Evolutionary conservation across 75 land plant species (phyloP), one percentile per base, ranked within the genome.

Genomic region (Selaginella moellendorffii): DNA sequence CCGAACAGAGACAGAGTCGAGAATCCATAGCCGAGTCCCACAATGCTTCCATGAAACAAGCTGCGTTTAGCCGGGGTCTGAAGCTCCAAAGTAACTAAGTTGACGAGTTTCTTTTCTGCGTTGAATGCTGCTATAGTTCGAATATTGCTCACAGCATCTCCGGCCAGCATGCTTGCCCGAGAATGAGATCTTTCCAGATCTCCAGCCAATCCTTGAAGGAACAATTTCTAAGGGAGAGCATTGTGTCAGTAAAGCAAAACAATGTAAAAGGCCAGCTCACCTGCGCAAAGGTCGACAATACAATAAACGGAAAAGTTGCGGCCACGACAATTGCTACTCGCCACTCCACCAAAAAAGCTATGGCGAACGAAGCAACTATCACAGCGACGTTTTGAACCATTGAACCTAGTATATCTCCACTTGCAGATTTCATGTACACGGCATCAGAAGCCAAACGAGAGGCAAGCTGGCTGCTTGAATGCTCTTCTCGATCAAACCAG

Each of bases 131-230:
- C 67, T 2, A 66, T 74, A 20, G 74, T 70, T 31, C 69, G 67
- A 31, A 75, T 71, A 68, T 75, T 75, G 68, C 69, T 28, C 29
- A 75, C 58, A 2, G 77, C 77, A 29, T 75, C 77, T 0, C 67
- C 65, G 18, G 76, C 76, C 28, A 71, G 63, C 75, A 70, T 71
- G 54, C 29, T 65, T 30, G 73, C 69, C 10, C 18, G 10, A 18
- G 10, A 18, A 46, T 46, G 51, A 10, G 51, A 10, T 18, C 18
- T 46, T 10, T 46, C 51, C 18, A 46, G 10, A 18, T 46, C 51
- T 10, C 51, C 51, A 46, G 51, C 18, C 10, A 46, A 46, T 10
- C 51, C 51, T 18, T 46, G 10, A 10, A 46, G 18, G 18, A 46
- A 46, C 51, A 46, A 10, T 46, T 46, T 10, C 51, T 46, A 46